phyloP scores from a whole-genome alignment of 306 rosid genomes.

The Lupinus albus region DNA sequence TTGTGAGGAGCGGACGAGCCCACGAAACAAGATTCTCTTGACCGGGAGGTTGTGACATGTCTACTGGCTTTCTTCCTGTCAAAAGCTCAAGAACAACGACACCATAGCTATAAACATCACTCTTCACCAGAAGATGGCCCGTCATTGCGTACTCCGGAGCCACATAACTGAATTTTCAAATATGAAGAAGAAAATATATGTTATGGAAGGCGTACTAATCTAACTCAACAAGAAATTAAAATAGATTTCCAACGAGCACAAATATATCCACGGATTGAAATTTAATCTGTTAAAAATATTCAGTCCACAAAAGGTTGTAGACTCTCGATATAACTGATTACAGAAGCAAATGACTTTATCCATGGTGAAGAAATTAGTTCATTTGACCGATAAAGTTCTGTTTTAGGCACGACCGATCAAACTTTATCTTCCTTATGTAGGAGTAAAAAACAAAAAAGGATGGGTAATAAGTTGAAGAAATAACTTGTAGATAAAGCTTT shows the following conservation, averaged over 20 bases:
- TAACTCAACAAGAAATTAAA: constrained; percentile 23
- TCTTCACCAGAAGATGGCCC: constrained; percentile 95
- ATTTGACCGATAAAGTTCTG: not conserved
- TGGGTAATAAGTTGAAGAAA: constrained; percentile 2
- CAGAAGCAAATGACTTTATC: not conserved
- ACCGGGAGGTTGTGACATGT: constrained; percentile 92
- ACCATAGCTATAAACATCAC: constrained; percentile 97
- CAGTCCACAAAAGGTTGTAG: not conserved
- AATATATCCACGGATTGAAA: constrained; percentile 10
- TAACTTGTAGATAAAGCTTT: not conserved
- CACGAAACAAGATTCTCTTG: constrained; percentile 90
- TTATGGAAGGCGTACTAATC: constrained; percentile 15
- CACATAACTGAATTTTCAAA: constrained; percentile 65
- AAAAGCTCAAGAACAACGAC: constrained; percentile 95
- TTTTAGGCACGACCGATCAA: constrained; percentile 16
- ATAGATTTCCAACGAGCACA: not conserved
- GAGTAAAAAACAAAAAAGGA: not conserved
- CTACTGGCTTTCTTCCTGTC: constrained; percentile 88
- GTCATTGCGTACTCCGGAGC: constrained; percentile 99
- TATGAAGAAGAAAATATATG: constrained; percentile 34
- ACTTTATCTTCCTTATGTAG: constrained; percentile 10
- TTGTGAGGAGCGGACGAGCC: constrained; percentile 89
- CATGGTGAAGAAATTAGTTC: not conserved
- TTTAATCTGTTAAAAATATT: not conserved
- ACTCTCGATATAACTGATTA: not conserved